Base-by-base conservation (phyloP, 768 basidiomycete genomes). In the Polyporus arcularius region DNA sequence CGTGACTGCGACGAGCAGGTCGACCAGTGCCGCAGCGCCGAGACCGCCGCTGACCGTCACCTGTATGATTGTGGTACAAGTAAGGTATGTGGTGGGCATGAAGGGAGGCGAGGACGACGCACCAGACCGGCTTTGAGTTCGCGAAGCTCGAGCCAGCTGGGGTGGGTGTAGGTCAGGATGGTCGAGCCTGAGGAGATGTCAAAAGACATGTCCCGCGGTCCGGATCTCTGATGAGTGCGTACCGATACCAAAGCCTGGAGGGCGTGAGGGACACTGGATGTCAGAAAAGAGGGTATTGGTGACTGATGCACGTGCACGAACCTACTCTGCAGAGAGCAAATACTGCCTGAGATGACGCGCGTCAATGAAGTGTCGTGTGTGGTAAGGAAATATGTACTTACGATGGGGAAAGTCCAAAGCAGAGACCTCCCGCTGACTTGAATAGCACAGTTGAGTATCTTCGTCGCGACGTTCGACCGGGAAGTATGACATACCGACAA, bases 1-100 rank as follows among this genome's bases (percentile, higher is more conserved):
- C n/a, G 48, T 58, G 51, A 58, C 14, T 10, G 61, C 57, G 32
- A 63, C 56, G n/a, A 63, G 61, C 16, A 63, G 28, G 42, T 63
- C 61, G 11, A 63, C 61, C 16, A 63, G 57, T 9, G 61, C 61
- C n/a, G 61, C 61, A 9, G 61, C 58, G 7, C 61, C 61, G 6
- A 63, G 61, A 4, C 61, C 61, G 32, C 61, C 61, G 21, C 61
- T 63, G 26, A 63, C 53, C 3, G 57, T 63, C 11, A 53, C 48
- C 61, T 63, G 32, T 26, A 1, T 16, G 30, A 16, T 18, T 21
- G 8, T 26, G 21, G 21, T 26, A 26, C 21, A 26, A 32, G 4
- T 18, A 28, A 28, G 31, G 7, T 4, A 26, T n/a, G 15, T 26
- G 2, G 30, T 35, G 11, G 35, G 35, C 35, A 35, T 7, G 6